Percentiles rank a stretch among this genome's conserved stretches.
Conservation (phyloP, 164 flowering plant species). For the Piper betle region DNA sequence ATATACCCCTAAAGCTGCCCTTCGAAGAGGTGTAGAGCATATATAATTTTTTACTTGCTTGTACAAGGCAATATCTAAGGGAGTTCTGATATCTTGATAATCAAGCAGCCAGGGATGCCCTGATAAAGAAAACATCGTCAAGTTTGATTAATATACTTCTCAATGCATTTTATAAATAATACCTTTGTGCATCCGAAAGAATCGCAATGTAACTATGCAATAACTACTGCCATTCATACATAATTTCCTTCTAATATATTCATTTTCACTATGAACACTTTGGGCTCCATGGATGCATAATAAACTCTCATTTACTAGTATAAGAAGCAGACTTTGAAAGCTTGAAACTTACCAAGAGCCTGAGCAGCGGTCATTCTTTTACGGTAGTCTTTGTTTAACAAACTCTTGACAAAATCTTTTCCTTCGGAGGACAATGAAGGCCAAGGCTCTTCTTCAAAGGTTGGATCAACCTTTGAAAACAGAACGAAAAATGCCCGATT, state of each 20-base stretch:
- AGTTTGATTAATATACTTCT: no score
- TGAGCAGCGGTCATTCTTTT: constrained; percentile 93
- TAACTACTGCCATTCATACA: no score
- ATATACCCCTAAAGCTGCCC: constrained; percentile 70
- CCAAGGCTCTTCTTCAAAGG: constrained; percentile 95
- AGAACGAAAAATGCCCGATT: constrained; percentile 90
- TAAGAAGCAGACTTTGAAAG: no score
- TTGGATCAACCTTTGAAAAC: constrained; percentile 84
- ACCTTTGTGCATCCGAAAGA: no score
- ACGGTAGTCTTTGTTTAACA: constrained; percentile 81
- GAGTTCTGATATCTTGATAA: constrained; percentile 49
- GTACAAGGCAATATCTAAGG: constrained; percentile 64
- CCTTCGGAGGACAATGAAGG: constrained; percentile 81
- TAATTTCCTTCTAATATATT: no score
- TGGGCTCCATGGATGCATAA: background rate
- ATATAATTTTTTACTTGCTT: constrained; percentile 66
- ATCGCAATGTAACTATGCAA: no score
- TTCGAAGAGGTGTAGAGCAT: constrained; percentile 72
- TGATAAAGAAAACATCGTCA: constrained; percentile 5
- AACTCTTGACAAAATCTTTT: constrained; percentile 74
- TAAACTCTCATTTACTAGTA: background rate
- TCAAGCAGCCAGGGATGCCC: constrained; percentile 95
- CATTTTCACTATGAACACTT: no score
- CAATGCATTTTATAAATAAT: background rate
- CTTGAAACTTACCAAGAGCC: constrained; percentile 67